A percentile compares a stretch with the other conserved stretches of the same genome.
These are phyloP conservation scores for Salix udensis DNA, from an alignment of 345 rosid species.

Conservation along the genomic window DNA sequence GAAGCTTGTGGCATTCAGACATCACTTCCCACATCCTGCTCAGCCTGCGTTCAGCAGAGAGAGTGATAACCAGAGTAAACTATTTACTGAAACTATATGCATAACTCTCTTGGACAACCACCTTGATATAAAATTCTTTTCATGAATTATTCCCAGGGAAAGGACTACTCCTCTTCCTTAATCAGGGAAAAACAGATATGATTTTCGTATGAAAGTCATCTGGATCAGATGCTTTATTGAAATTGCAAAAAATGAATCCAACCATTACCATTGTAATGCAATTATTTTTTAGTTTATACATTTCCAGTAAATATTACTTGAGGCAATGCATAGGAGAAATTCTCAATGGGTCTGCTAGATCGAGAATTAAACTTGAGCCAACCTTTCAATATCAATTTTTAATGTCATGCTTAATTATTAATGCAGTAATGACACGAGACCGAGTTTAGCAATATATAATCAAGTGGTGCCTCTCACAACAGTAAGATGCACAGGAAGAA, in stretches of 20 bases:
- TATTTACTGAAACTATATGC: background rate
- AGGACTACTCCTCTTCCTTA: background rate
- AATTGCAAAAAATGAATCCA: background rate
- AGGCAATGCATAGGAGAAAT: background rate
- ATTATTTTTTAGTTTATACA: background rate
- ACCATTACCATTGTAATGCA: background rate
- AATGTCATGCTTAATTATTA: background rate
- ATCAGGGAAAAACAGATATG: background rate
- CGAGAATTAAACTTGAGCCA: background rate
- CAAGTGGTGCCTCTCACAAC: background rate
- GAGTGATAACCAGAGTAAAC: background rate
- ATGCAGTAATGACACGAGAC: background rate
- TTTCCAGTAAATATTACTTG: background rate
- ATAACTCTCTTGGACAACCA: background rate
- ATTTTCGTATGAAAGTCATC: background rate
- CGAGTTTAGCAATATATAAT: background rate
- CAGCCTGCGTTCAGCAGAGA: conserved; percentile 47
- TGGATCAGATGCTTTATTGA: background rate
- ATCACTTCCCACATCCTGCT: conserved; percentile 95
- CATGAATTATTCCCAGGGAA: background rate
- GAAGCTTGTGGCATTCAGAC: conserved; percentile 82
- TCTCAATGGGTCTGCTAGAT: background rate
- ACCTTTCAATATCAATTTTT: background rate
- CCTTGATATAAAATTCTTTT: background rate
- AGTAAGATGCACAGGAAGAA: background rate